Percentiles rank a stretch among this genome's conserved stretches.
Conservation (phyloP, 2,329 filamentous ascomycete species). For the Xylaria polymorpha region DNA sequence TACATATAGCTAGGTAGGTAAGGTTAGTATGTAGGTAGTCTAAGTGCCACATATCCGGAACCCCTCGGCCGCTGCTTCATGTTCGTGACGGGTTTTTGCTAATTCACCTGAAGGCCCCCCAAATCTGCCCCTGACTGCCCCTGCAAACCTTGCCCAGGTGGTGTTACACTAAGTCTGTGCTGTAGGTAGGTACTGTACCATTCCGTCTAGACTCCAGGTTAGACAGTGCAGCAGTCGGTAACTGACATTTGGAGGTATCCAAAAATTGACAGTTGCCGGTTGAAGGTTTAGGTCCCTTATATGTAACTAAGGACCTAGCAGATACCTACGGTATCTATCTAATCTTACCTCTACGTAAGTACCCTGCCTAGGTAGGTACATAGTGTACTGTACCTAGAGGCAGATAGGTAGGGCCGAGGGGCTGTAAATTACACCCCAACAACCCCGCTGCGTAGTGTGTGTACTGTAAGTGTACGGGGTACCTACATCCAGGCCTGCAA, state of each 20-base stretch:
- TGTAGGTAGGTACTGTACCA: not conserved
- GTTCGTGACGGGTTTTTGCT: constrained; percentile 7
- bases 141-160: constrained; percentile 1
- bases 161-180: not conserved
- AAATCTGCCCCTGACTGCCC: constrained; percentile 16
- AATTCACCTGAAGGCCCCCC: not conserved
- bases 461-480: too few relatives aligned
- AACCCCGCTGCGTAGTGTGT: constrained; percentile 5
- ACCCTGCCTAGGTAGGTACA: not conserved
- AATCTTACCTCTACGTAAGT: too few relatives aligned
- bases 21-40: too few relatives aligned
- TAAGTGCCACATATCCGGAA: constrained; percentile 4
- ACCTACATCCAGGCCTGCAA: not conserved
- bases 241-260: not conserved
- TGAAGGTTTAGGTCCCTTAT: not conserved
- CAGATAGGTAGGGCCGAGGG: not conserved
- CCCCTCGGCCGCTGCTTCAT: constrained; percentile 23
- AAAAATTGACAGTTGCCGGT: not conserved
- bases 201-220: not conserved
- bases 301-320: not conserved
- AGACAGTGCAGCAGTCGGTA: not conserved
- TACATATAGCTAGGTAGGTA: too few relatives aligned
- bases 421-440: not conserved
- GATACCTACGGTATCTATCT: too few relatives aligned
- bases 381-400: not conserved